These are phyloP conservation scores for Onygenales sp. DNA, from an alignment of 2,329 filamentous ascomycete species.

Conservation along the genomic window DNA sequence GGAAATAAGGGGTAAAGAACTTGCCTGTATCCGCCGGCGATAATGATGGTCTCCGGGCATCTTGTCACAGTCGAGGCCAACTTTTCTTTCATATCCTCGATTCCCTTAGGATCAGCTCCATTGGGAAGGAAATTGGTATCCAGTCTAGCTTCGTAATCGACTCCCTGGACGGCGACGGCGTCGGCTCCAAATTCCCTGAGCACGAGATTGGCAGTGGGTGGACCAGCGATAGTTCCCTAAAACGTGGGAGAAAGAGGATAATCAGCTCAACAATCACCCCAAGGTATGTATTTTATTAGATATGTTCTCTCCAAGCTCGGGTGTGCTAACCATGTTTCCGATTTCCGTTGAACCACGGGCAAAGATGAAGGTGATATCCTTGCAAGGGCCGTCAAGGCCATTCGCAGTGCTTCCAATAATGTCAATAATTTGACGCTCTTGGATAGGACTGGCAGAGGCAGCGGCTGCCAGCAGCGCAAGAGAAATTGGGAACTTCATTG, in stretches of 20 bases:
- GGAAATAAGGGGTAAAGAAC: background rate
- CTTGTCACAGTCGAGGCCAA: slow-evolving; percentile 9
- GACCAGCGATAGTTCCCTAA: slow-evolving; percentile 23
- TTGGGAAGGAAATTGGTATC: slow-evolving; percentile 7
- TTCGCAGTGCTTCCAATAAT: slow-evolving; percentile 17
- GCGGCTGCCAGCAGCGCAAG: slow-evolving; percentile 3
- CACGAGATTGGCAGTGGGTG: slow-evolving; percentile 21
- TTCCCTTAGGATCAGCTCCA: slow-evolving; percentile 6
- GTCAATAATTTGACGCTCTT: background rate
- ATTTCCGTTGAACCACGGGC: slow-evolving; percentile 40
- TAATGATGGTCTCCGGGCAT: slow-evolving; percentile 9
- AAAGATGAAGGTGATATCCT: slow-evolving; percentile 38
- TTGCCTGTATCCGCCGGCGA: slow-evolving; percentile 11
- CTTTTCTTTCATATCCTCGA: slow-evolving; percentile 7
- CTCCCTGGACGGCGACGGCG: slow-evolving; percentile 10
- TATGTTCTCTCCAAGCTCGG: too few species aligned
- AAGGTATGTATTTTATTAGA: too few species aligned
- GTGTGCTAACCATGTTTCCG: slow-evolving; percentile 36
- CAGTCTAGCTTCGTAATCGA: slow-evolving; percentile 9
- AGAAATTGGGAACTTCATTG: slow-evolving; percentile 7
- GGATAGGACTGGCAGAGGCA: slow-evolving; percentile 5
- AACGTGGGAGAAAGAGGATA: background rate
- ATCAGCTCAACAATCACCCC: too few species aligned
- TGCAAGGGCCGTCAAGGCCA: slow-evolving; percentile 34
- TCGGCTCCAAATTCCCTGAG: slow-evolving; percentile 2